Base-by-base conservation (phyloP, 345 rosid genomes). In the Citrus trifoliata region DNA sequence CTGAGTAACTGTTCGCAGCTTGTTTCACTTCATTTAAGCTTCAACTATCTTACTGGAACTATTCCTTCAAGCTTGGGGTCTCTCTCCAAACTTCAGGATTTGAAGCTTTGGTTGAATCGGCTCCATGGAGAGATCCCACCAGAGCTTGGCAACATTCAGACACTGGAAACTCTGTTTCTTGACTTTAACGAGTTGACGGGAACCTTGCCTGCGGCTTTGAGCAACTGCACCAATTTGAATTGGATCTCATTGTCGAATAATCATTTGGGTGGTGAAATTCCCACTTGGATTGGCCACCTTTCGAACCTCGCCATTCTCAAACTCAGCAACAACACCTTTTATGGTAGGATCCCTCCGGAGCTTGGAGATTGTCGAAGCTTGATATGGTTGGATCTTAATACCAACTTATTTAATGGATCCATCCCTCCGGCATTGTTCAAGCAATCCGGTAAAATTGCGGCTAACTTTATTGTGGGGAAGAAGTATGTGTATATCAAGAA, bases 191-290 rank as follows among this genome's bases (percentile, higher is more conserved):
- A 89, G 81, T 78, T 96, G 81, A 84, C 89, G 8, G 99, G 99
- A 4, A 78, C 77, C 4, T 86, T 96, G 28, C 99, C 99, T 65
- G 80, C 87, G 68, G 87, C 86, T 71, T 82, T 96, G 80, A 93
- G 93, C 75, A 96, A 93, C 83, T 93, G 95, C 83, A 85, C 91
- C 60, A 86, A 82, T 66, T 77, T 94, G 71, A 96, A 90, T 64
- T 96, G 99, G 99, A 89, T 96, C 78, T 93, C 99, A 10, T 82
- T 96, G 64, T 94, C 99, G 0, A 96, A 94, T 83, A 96, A 96
- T 71, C 77, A 58, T 72, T 86, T 96, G 76, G 88, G 80, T 16
- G 99, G 99, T 53, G 86, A 87, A 86, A 91, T 96, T 82, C 99
- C 99, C 0, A 81, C 83, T 0, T 93, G 93, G 86, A 84, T 96